These are phyloP conservation scores for Botrytis squamosa DNA, from an alignment of 2,329 filamentous ascomycete species.

Conservation along the genomic window DNA sequence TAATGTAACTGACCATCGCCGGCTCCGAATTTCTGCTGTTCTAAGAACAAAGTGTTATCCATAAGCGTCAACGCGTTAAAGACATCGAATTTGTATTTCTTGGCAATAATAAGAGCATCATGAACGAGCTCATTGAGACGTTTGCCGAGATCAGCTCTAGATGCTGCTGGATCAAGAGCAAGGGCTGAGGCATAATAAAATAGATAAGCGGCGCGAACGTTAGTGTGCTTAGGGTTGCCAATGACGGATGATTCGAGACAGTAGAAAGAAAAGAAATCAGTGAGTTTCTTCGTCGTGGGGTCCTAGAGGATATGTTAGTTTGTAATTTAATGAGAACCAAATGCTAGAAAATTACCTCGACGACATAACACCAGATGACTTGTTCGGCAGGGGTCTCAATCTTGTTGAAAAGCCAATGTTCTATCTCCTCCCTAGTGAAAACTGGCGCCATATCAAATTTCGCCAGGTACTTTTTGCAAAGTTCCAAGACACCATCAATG, in stretches of 20 bases:
- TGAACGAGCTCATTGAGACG: conserved; percentile 78
- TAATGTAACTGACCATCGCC: conserved; percentile 95
- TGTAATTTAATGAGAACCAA: background rate
- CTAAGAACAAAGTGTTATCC: conserved; percentile 91
- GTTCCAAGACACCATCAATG: conserved; percentile 67
- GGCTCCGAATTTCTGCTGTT: conserved; percentile 89
- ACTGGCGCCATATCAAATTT: conserved; percentile 83
- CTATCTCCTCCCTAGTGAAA: conserved; percentile 75
- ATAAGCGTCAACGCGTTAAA: conserved; percentile 93
- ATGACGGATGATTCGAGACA: conserved; percentile 91
- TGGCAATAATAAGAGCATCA: conserved; percentile 85
- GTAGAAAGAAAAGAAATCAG: conserved; percentile 98
- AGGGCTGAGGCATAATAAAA: conserved; percentile 94
- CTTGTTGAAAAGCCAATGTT: conserved; percentile 83
- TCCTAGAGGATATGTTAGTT: conserved; percentile 43
- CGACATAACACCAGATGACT: conserved; percentile 91
- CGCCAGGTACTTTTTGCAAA: conserved; percentile 74
- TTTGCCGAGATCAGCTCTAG: conserved; percentile 64
- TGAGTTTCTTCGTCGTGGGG: conserved; percentile 71
- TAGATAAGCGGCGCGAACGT: conserved; percentile 86
- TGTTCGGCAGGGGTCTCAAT: conserved; percentile 66
- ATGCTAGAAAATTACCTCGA: conserved; percentile 56
- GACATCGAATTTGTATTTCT: conserved; percentile 83
- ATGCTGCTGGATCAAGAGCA: conserved; percentile 60
- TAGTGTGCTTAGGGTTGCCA: conserved; percentile 71